Evolutionary conservation across 2,329 filamentous ascomycete genomes (phyloP).

Genomic region (Exophiala xenobiotica): DNA sequence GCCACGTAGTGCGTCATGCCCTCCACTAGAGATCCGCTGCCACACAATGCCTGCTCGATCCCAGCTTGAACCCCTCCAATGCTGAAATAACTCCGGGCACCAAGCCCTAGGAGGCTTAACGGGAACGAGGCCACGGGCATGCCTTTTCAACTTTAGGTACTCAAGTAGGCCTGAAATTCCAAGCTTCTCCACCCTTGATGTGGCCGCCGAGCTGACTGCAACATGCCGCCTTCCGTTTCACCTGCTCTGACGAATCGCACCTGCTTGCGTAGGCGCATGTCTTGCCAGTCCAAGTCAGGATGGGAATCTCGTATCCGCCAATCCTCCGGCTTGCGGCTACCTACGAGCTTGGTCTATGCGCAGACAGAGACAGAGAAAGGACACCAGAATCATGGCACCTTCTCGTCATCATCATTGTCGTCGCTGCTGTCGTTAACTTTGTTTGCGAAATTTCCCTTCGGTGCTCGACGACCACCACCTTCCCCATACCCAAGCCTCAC

Average conservation of each 20-base stretch:
- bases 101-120: background rate
- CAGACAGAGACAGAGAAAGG: too few species aligned
- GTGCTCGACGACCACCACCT: background rate
- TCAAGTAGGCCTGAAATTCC: background rate
- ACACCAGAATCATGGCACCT: conserved; percentile 6
- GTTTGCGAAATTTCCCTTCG: background rate
- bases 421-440: background rate
- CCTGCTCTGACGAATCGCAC: background rate
- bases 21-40: background rate
- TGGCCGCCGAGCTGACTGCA: conserved; percentile 1
- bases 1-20: conserved; percentile 1
- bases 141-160: too few species aligned
- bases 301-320: too few species aligned
- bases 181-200: background rate
- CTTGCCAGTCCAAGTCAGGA: too few species aligned
- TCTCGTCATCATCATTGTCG: conserved; percentile 13
- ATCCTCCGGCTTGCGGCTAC: too few species aligned
- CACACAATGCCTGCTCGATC: too few species aligned
- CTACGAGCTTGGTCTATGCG: too few species aligned
- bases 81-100: background rate
- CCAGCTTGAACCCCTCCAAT: too few species aligned
- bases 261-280: background rate
- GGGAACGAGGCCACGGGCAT: background rate
- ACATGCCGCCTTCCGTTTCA: conserved; percentile 4
- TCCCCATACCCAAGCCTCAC: conserved; percentile 6